phyloP scores from a whole-genome alignment of 2,329 filamentous ascomycete genomes.

The Didymella exigua region DNA sequence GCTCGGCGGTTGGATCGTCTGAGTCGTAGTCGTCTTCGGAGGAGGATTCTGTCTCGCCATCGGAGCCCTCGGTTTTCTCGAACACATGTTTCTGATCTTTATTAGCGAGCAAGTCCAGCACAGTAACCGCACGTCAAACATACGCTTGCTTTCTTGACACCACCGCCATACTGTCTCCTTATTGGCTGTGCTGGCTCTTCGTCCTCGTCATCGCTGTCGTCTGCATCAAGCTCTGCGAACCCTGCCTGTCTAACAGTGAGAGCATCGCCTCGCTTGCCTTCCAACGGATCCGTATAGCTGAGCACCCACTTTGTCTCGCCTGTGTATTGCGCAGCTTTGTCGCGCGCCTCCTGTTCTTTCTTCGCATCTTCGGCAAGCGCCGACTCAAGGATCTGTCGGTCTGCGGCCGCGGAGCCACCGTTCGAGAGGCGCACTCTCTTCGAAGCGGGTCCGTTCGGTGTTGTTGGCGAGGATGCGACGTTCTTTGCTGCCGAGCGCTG shows the following conservation, averaged over 20 bases:
- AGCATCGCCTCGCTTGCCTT: slow-evolving; percentile 47
- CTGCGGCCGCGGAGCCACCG: slow-evolving; percentile 48
- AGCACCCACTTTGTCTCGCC: slow-evolving; percentile 80
- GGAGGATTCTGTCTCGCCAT: slow-evolving; percentile 30
- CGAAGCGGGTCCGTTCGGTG: slow-evolving; percentile 58
- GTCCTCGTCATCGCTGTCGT: slow-evolving; percentile 45
- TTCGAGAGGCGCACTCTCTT: slow-evolving; percentile 68
- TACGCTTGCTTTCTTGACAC: slow-evolving; percentile 45
- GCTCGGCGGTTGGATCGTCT: slow-evolving; percentile 50
- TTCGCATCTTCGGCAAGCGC: slow-evolving; percentile 71
- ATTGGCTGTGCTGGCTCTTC: slow-evolving; percentile 37
- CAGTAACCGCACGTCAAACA: slow-evolving; percentile 8
- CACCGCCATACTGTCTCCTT: slow-evolving; percentile 59
- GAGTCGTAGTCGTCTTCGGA: slow-evolving; percentile 51
- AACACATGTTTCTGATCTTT: slow-evolving; percentile 27
- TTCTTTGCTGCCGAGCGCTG: slow-evolving; percentile 76
- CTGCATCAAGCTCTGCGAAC: slow-evolving; percentile 59
- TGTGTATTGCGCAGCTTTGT: slow-evolving; percentile 65
- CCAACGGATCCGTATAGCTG: slow-evolving; percentile 57
- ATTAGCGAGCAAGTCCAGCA: slow-evolving; percentile 18
- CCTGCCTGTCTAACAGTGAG: slow-evolving; percentile 65
- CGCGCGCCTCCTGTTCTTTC: slow-evolving; percentile 63
- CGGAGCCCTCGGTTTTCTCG: slow-evolving; percentile 31
- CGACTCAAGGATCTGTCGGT: slow-evolving; percentile 66
- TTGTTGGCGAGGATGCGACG: slow-evolving; percentile 53